A percentile compares a stretch with the other conserved stretches of the same genome.
These are phyloP conservation scores for Chimonanthus praecox DNA, from an alignment of 164 flowering plant species.

Conservation along the genomic window DNA sequence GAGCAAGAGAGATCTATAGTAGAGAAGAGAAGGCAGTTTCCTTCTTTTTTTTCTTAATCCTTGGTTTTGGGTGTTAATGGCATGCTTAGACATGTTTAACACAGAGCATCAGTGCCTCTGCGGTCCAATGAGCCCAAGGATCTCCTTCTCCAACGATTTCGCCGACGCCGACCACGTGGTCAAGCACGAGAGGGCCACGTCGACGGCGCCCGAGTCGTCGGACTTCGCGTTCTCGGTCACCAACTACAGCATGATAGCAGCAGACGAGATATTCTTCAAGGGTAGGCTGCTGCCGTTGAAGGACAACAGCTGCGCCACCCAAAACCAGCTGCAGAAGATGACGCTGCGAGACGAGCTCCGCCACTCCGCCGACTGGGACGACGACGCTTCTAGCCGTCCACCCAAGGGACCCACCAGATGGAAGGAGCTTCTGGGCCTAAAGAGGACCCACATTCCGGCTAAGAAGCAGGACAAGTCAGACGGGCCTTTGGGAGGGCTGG, in stretches of 20 bases:
- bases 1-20: background rate
- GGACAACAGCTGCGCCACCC: conserved; percentile 22
- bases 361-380: conserved; percentile 28
- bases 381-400: conserved; percentile 23
- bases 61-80: conserved; percentile 28
- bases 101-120: conserved; percentile 40
- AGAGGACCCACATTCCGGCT: conserved; percentile 20
- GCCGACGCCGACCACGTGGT: conserved; percentile 29
- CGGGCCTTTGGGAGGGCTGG: conserved; percentile 16
- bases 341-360: conserved; percentile 65
- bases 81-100: conserved; percentile 72
- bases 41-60: too few relatives aligned
- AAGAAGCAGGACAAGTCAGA: conserved; percentile 31
- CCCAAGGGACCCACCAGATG: conserved; percentile 43
- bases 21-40: conserved; percentile 1
- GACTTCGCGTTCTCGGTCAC: conserved; percentile 66
- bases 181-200: conserved; percentile 40
- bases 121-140: conserved; percentile 59
- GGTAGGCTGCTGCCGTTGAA: conserved; percentile 61
- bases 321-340: conserved; percentile 23
- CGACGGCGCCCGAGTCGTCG: conserved; percentile 48
- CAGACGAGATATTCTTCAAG: conserved; percentile 70
- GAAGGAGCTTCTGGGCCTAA: conserved; percentile 53
- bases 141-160: conserved; percentile 82
- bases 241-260: conserved; percentile 44